Conservation (phyloP, 1,139 yeast species). For the Nakaseomyces uthaithaninus region DNA sequence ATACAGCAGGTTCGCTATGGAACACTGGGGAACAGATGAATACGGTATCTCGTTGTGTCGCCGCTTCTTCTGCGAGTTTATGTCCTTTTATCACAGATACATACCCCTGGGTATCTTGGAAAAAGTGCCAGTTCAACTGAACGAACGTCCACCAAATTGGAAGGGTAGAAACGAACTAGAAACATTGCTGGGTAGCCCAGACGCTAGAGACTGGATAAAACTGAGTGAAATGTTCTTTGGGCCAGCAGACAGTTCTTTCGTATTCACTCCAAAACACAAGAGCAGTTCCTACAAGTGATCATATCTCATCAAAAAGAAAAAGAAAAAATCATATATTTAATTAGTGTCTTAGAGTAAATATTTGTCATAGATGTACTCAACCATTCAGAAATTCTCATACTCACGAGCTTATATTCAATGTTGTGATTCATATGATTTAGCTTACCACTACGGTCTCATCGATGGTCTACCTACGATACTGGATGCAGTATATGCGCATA, state of each 20-base stretch:
- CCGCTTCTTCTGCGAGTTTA: conserved; percentile 86
- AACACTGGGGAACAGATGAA: conserved; percentile 98
- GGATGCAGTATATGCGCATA: no score
- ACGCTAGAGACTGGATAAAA: conserved; percentile 92
- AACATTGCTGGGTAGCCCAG: conserved; percentile 75
- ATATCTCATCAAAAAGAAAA: no score
- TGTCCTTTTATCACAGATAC: conserved; percentile 89
- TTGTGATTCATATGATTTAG: no score
- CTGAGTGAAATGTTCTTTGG: conserved; percentile 95
- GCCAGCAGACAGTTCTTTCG: conserved; percentile 64
- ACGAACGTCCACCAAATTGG: conserved; percentile 93
- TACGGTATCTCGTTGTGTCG: conserved; percentile 85
- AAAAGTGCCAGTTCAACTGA: conserved; percentile 76
- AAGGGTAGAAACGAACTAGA: conserved; percentile 90
- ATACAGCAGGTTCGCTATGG: conserved; percentile 73
- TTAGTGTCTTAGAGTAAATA: no score
- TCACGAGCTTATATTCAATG: no score
- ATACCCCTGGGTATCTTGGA: conserved; percentile 91
- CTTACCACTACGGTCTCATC: no score
- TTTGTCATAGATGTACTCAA: no score
- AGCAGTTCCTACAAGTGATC: conserved; percentile 54
- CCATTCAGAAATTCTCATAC: no score
- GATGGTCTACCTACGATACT: no score
- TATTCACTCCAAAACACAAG: conserved; percentile 88
- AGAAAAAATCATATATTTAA: no score